Base-by-base conservation (phyloP, 768 basidiomycete genomes). In the Tylopilus vinaceipallidus region DNA sequence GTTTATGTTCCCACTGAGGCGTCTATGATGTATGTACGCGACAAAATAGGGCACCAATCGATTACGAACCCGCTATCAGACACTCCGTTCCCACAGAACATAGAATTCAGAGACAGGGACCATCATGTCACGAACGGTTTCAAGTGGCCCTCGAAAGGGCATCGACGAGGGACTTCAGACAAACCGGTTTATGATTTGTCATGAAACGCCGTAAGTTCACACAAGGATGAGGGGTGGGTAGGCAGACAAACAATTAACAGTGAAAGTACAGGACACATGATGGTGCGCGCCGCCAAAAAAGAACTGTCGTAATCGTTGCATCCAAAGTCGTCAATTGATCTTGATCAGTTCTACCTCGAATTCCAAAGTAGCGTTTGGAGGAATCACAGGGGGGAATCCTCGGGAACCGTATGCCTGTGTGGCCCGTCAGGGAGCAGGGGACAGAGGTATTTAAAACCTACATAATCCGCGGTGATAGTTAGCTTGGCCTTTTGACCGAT, bases 331-430 rank as follows among this genome's bases (percentile, higher is more conserved):
- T 69, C 63, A 73, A 59, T 73, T 83, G 73, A 93, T 91, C 66
- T 78, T 74, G 50, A 92, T 53, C 41, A 95, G 75, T 71, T 94
- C 88, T 45, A 95, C 88, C 70, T 91, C 89, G 62, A 94, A 94
- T 53, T 70, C 76, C 66, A 95, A 77, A 12, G 78, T 82, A 5
- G 88, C 65, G 64, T 92, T 83, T 57, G 85, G 64, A 12, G 90
- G 90, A 67, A 93, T 93, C 53, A 87, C 73, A 17, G 87, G 87
- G 9, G 84, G 82, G 70, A 86, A 91, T 8, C 91, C 91, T 17
- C 84, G 78, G 22, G 68, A 19, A 13, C 89, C 90, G 55, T 91
- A 91, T 40, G 75, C 88, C 87, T 91, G 55, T 26, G 39, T 53
- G 7, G 2, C 6, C 19, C 20, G 13, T 50, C 42, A 53, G 57